Percentiles rank a stretch among this genome's conserved stretches.
phyloP scores from a whole-genome alignment of 192 early-diverging fungal species.

The Gryganskiella cystojenkinii region DNA sequence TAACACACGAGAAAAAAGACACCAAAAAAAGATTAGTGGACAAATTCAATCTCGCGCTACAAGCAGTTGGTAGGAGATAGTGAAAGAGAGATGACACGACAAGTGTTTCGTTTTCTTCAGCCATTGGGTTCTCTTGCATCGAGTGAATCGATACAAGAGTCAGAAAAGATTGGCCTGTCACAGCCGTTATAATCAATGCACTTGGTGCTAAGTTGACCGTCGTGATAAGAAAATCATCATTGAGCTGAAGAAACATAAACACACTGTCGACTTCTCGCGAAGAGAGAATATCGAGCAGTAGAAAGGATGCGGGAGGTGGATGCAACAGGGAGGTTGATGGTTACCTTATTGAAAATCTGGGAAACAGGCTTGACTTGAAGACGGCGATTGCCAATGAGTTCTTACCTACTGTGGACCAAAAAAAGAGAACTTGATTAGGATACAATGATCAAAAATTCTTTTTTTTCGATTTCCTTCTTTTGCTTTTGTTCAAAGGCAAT shows the following conservation, averaged over 20 bases:
- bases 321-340: neutral
- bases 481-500: no score
- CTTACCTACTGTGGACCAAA: neutral
- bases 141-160: conserved; percentile 5
- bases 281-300: neutral
- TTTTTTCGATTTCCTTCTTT: neutral
- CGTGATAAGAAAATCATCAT: conserved; percentile 66
- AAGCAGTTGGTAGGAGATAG: no score
- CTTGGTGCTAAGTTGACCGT: conserved; percentile 62
- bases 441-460: neutral
- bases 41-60: no score
- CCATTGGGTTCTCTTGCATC: neutral
- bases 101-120: conserved; percentile 4
- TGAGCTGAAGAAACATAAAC: conserved; percentile 8
- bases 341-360: no score
- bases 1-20: neutral
- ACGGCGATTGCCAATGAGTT: no score
- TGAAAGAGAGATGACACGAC: neutral
- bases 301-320: neutral
- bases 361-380: no score
- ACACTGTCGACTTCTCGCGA: no score
- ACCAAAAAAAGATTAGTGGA: no score
- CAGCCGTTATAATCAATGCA: conserved; percentile 59
- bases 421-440: neutral
- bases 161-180: conserved; percentile 56